Evolutionary conservation across 225 moss, liverwort and hornwort species (phyloP).

Genomic region (Thuidium tamariscinum): DNA sequence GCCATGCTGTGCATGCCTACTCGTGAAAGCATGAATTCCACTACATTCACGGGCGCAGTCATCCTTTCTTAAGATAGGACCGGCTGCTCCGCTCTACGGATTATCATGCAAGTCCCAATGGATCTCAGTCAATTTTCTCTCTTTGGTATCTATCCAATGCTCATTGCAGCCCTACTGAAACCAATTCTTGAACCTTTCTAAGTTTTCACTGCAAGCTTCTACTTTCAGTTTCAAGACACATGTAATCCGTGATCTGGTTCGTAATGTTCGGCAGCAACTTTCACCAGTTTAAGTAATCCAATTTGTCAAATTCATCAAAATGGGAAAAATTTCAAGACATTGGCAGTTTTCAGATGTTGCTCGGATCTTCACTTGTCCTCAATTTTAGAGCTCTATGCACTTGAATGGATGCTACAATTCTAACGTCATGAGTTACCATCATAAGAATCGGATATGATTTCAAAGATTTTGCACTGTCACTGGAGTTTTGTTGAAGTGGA

Average conservation of each 20-base stretch:
- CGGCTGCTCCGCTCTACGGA: not conserved
- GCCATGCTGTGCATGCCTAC: not conserved
- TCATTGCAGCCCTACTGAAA: not conserved
- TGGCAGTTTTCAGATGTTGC: not conserved
- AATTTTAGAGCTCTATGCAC: not conserved
- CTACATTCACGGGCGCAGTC: not conserved
- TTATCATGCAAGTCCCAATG: not conserved
- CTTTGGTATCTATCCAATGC: not conserved
- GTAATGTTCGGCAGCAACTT: not conserved
- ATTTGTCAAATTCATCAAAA: not conserved
- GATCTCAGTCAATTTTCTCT: not conserved
- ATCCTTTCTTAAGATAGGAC: conserved; percentile 6
- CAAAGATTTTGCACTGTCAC: not conserved
- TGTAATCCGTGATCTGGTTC: not conserved
- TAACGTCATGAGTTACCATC: not conserved
- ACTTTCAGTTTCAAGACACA: not conserved
- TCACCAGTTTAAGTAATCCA: not conserved
- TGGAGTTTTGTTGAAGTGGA: not conserved
- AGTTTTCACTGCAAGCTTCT: not conserved
- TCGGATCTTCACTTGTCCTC: not conserved
- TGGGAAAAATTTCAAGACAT: not conserved
- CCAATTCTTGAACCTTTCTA: not conserved
- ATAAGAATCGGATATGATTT: not conserved
- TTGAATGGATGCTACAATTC: not conserved
- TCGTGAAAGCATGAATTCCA: not conserved